Conservation (phyloP, 805 yeast genomes). For the Teunomyces cretensis region DNA sequence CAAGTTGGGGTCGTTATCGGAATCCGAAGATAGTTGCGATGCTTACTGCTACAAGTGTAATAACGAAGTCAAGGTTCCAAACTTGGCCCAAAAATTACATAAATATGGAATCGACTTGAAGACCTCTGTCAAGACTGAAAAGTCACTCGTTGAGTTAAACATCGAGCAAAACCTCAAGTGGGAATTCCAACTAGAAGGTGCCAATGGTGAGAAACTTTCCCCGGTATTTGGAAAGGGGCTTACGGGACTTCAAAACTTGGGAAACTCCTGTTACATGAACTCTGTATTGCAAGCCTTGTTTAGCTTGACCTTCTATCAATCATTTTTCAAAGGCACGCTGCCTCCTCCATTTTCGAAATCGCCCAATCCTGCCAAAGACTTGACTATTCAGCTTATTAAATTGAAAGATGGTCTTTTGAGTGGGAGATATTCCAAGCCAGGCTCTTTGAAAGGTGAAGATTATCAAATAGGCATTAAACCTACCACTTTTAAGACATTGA, state of each 20-base stretch:
- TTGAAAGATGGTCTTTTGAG: conserved; percentile 75
- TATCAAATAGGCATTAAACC: conserved; percentile 82
- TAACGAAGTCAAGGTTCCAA: conserved; percentile 82
- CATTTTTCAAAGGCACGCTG: conserved; percentile 37
- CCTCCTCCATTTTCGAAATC: conserved; percentile 16
- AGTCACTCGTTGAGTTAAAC: conserved; percentile 83
- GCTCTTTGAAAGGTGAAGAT: conserved; percentile 38
- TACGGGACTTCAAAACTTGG: conserved; percentile 86
- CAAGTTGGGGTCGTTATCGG: conserved; percentile 85
- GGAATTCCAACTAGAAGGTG: conserved; percentile 82
- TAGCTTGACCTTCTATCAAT: conserved; percentile 36
- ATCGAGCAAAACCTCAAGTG: conserved; percentile 90
- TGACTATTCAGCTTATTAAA: conserved; percentile 75
- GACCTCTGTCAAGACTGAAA: conserved; percentile 70
- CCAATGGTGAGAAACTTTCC: conserved; percentile 60
- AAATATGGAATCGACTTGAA: conserved; percentile 68
- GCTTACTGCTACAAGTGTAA: conserved; percentile 86
- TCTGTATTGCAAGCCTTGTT: conserved; percentile 77
- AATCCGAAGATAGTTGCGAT: conserved; percentile 61
- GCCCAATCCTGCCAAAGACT: conserved; percentile 55
- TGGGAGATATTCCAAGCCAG: conserved; percentile 70
- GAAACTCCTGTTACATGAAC: conserved; percentile 89
- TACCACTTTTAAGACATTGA: conserved; percentile 65
- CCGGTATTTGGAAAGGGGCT: conserved; percentile 74
- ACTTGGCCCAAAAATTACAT: conserved; percentile 45